Evolutionary conservation across 2,329 filamentous ascomycete genomes (phyloP).

Genomic region (Clarireedia monteithiana): DNA sequence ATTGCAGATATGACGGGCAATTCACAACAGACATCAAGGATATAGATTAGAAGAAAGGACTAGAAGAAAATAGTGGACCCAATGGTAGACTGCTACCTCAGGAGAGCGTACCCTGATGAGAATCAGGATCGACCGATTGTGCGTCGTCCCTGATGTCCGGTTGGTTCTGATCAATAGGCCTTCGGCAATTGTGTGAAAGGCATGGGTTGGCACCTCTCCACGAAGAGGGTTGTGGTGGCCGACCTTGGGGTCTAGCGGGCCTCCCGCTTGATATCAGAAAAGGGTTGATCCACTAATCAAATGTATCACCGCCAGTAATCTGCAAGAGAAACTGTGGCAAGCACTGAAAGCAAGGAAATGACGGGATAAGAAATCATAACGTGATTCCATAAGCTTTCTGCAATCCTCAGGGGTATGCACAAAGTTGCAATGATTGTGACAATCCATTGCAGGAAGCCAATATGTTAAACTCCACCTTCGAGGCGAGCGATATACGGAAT

Average conservation of each 20-base stretch:
- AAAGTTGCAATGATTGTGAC: constrained; percentile 9
- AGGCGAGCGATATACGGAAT: constrained; percentile 8
- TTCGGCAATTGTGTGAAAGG: constrained; percentile 20
- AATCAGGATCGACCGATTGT: constrained; percentile 4
- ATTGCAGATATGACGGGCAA: constrained; percentile 6
- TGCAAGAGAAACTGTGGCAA: constrained; percentile 12
- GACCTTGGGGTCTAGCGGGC: constrained; percentile 11
- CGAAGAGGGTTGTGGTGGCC: constrained; percentile 14
- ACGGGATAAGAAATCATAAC: constrained; percentile 24
- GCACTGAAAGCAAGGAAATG: constrained; percentile 10
- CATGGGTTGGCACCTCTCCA: constrained; percentile 11
- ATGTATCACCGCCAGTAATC: constrained; percentile 12
- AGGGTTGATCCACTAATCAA: constrained; percentile 16
- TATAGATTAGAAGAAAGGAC: constrained; percentile 9
- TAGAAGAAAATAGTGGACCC: neutral
- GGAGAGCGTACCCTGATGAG: neutral
- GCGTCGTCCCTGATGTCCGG: constrained; percentile 10
- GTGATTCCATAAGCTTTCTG: constrained; percentile 22
- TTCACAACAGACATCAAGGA: constrained; percentile 6
- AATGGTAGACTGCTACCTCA: neutral
- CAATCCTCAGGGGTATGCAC: constrained; percentile 20
- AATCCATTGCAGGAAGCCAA: constrained; percentile 13
- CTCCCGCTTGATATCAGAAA: constrained; percentile 12
- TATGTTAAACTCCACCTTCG: constrained; percentile 14
- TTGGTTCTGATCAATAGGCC: constrained; percentile 12